Percentiles rank a stretch among this genome's conserved stretches.
These are phyloP conservation scores for Rhodotorula mucilaginosa DNA, from an alignment of 1,284 basidiomycete species.

Conservation along the genomic window DNA sequence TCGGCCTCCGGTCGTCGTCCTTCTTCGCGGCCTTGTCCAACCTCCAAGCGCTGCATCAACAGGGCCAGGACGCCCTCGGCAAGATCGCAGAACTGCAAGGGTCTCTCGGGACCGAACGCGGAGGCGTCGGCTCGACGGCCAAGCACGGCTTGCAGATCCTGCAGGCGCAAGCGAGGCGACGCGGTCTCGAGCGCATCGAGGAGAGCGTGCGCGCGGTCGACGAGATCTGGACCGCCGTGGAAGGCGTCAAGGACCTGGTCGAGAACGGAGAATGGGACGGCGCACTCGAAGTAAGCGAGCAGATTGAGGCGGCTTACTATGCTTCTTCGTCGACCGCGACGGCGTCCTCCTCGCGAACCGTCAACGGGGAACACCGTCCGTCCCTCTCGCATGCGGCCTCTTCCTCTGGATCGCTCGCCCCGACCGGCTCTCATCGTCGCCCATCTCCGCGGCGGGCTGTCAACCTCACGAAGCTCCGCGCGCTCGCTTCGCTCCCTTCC, in stretches of 20 bases:
- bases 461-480: slow-evolving; percentile 38
- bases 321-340: background rate
- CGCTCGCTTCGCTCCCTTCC: slow-evolving; percentile 33
- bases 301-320: slow-evolving; percentile 64
- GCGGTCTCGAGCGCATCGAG: slow-evolving; percentile 61
- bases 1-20: slow-evolving; percentile 80
- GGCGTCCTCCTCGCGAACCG: slow-evolving; percentile 46
- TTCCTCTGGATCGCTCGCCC: background rate
- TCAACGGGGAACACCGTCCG: background rate
- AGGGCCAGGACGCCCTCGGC: slow-evolving; percentile 76
- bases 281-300: slow-evolving; percentile 72
- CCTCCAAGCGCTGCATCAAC: slow-evolving; percentile 83
- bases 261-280: slow-evolving; percentile 79
- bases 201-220: slow-evolving; percentile 57
- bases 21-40: slow-evolving; percentile 97
- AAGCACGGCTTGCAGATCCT: slow-evolving; percentile 73
- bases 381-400: background rate
- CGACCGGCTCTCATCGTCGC: background rate
- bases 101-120: slow-evolving; percentile 58
- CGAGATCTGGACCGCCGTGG: slow-evolving; percentile 62
- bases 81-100: slow-evolving; percentile 71
- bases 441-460: slow-evolving; percentile 30
- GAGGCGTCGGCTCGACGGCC: slow-evolving; percentile 74
- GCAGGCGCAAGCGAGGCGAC: slow-evolving; percentile 62
- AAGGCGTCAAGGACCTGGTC: slow-evolving; percentile 72